Conservation (phyloP, 2,329 filamentous ascomycete species). For the Sarocladium brachiariae region DNA sequence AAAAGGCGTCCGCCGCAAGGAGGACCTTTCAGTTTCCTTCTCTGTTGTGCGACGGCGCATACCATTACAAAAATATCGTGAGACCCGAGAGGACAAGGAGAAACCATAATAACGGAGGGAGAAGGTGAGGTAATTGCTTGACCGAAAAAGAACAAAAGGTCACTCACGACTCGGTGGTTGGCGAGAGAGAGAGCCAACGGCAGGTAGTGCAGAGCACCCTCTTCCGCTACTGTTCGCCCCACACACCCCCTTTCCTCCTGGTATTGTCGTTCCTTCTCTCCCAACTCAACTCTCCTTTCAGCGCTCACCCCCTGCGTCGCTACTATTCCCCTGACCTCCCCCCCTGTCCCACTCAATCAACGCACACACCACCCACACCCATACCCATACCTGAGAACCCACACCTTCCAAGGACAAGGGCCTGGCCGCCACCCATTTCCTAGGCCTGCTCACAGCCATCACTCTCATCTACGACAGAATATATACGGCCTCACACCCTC, state of each 20-base stretch:
- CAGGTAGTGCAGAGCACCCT: neutral
- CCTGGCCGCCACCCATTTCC: conserved; percentile 6
- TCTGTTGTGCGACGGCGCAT: neutral
- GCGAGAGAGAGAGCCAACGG: neutral
- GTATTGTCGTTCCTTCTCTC: neutral
- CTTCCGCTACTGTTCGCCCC: neutral
- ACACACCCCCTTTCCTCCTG: neutral
- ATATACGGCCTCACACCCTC: conserved; percentile 9
- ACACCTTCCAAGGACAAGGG: neutral
- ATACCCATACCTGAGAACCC: neutral
- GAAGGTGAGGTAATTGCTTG: neutral
- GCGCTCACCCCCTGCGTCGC: neutral
- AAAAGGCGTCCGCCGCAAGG: neutral
- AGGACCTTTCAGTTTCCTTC: neutral
- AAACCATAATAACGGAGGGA: neutral
- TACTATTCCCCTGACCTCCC: neutral
- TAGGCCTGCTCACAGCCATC: neutral
- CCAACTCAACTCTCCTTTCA: neutral
- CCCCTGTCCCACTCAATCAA: neutral
- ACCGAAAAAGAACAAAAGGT: neutral
- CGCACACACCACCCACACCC: conserved; percentile 5
- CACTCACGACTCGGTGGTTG: neutral
- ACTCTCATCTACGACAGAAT: conserved; percentile 2
- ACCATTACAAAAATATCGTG: neutral
- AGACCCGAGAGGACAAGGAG: conserved; percentile 3